Base-by-base conservation (phyloP, 345 rosid genomes). In the Citrus medica region DNA sequence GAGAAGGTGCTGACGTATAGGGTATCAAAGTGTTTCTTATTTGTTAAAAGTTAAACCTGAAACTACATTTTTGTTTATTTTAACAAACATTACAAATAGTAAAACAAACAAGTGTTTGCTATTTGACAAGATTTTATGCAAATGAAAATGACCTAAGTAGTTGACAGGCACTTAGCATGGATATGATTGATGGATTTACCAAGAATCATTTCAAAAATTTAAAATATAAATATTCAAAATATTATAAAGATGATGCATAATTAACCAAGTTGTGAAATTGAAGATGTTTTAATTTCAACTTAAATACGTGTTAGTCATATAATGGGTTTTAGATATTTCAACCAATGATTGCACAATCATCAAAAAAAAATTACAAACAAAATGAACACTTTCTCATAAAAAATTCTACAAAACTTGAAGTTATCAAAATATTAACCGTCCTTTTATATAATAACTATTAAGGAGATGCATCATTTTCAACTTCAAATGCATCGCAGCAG, bases 381-480 rank as follows among this genome's bases (percentile, higher is more conserved):
- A 22, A 67, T 12, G 21, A 38, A n/a, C 19, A 30, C 21, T 6
- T 8, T 1, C 35, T 16, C 21, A 4, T 12, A 62, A 13, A 4
- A 12, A 13, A 12, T 27, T 42, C 6, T 27, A 62, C 5, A 38
- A 37, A 37, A 8, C 2, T n/a, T 2, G 19, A 33, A 22, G 17
- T 68, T 6, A 40, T n/a, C 72, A 68, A 68, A 40, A 53, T 4
- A 12, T 40, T 32, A 66, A 2, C 67, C 16, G 58, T 0, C 27
- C 16, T 28, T 27, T 32, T 46, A 56, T 59, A 32, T 2, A 63
- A 40, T 25, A 60, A 38, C 65, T 12, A 38, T 3, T 3, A 14
- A 51, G 79, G 79, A n/a, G 79, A 37, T n/a, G 9, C 40, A 53
- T 67, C 78, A 30, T 75, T 75, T 22, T 75, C 72, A 76, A 33